Conservation (phyloP, 2,329 filamentous ascomycete genomes). For the Coniella lustricola region DNA sequence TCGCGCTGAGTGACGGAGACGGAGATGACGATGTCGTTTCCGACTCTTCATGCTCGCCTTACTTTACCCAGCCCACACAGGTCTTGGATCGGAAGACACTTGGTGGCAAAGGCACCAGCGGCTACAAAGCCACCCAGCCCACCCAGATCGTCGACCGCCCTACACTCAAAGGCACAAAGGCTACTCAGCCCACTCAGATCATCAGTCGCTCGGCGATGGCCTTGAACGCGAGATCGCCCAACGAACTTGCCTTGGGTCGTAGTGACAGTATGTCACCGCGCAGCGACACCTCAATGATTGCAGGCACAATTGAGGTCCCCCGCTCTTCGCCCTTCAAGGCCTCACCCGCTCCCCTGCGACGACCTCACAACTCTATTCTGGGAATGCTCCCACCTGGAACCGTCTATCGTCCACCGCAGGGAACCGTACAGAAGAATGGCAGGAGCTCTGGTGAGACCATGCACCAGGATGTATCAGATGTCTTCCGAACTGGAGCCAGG, state of each 20-base stretch:
- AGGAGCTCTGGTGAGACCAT: conserved; percentile 29
- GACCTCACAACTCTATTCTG: conserved; percentile 32
- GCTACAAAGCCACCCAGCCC: conserved; percentile 19
- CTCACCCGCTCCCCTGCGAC: conserved; percentile 22
- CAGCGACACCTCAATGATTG: conserved; percentile 35
- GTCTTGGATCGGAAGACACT: conserved; percentile 18
- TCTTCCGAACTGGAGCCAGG: conserved; percentile 11
- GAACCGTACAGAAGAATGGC: conserved; percentile 16
- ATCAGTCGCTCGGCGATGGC: conserved; percentile 33
- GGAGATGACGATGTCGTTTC: conserved; percentile 7
- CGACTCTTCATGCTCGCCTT: conserved; percentile 29
- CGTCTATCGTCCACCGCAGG: conserved; percentile 44
- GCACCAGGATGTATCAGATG: conserved; percentile 17
- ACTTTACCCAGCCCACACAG: conserved; percentile 31
- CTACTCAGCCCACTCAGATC: conserved; percentile 43
- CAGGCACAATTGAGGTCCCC: conserved; percentile 63
- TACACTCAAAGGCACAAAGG: conserved; percentile 14
- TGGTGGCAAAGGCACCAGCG: background rate
- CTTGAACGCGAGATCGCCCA: background rate
- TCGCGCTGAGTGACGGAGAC: conserved; percentile 6
- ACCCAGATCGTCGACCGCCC: conserved; percentile 16
- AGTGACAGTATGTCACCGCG: conserved; percentile 16
- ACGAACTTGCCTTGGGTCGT: background rate
- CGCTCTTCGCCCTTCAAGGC: conserved; percentile 73
- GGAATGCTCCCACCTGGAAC: conserved; percentile 73